These are phyloP conservation scores for Triticum timopheevii DNA, from an alignment of 176 grass and related monocot genomes.

Conservation along the genomic window DNA sequence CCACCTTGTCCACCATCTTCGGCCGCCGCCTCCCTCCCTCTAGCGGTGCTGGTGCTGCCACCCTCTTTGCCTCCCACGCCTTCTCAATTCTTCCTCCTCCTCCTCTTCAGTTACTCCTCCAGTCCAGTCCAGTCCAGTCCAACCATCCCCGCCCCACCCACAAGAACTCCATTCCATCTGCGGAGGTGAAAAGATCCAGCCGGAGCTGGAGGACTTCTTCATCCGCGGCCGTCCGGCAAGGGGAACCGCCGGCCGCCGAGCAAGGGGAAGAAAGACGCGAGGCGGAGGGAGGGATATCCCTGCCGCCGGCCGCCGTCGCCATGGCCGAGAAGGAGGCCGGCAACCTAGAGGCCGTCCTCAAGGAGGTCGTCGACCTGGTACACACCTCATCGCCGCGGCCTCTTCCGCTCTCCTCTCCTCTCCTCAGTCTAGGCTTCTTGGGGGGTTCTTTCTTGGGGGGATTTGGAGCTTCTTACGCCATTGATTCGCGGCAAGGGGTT, in stretches of 20 bases:
- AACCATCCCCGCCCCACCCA: too few species aligned
- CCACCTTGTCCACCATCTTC: too few species aligned
- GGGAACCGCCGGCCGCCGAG: background rate
- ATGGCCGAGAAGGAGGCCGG: constrained; percentile 63
- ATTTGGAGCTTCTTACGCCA: background rate
- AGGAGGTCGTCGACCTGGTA: constrained; percentile 72
- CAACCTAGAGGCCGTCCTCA: constrained; percentile 69
- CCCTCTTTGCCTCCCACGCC: background rate
- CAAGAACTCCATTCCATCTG: background rate
- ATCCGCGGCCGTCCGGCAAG: too few species aligned
- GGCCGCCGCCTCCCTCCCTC: too few species aligned
- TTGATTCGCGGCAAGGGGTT: too few species aligned
- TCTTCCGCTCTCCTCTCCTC: background rate
- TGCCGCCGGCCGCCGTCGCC: constrained; percentile 14
- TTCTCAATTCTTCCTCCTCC: background rate
- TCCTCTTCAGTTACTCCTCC: too few species aligned
- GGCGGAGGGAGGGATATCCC: constrained; percentile 32
- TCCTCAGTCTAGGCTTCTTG: background rate
- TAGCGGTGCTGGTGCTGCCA: background rate
- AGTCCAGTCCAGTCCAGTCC: too few species aligned
- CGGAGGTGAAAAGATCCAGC: background rate
- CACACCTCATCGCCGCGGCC: background rate
- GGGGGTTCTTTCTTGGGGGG: background rate
- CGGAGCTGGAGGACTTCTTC: too few species aligned
- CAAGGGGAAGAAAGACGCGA: too few species aligned